These are phyloP conservation scores for Coix lacrymajobi DNA, from an alignment of 176 grass and related monocot genomes.

Conservation along the genomic window DNA sequence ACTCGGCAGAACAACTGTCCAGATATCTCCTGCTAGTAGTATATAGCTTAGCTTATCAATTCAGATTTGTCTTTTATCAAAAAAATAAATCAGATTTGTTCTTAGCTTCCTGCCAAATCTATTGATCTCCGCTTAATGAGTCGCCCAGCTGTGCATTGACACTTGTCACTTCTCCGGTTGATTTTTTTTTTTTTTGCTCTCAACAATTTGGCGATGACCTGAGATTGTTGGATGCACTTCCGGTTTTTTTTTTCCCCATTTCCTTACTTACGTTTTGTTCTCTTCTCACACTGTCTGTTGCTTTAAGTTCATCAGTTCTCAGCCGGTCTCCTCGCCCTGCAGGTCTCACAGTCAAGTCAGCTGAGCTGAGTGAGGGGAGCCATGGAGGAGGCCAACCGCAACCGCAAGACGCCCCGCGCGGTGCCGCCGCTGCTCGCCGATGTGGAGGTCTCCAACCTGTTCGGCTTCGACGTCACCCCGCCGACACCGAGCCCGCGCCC, in stretches of 20 bases:
- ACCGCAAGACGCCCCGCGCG: not conserved
- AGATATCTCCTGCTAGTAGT: not conserved
- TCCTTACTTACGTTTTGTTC: too few species aligned
- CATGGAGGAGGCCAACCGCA: constrained; percentile 8
- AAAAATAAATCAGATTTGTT: not conserved
- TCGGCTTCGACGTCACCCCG: constrained; percentile 26
- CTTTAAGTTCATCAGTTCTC: not conserved
- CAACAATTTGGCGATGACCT: not conserved
- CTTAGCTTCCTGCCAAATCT: not conserved
- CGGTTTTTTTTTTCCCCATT: not conserved
- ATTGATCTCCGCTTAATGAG: not conserved
- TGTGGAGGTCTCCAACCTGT: constrained; percentile 32
- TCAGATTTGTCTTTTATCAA: not conserved
- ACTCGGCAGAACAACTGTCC: not conserved
- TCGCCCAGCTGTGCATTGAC: not conserved
- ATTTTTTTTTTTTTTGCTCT: not conserved
- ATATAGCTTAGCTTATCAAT: not conserved
- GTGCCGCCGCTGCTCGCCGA: constrained; percentile 39
- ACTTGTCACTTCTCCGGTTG: not conserved
- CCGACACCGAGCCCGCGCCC: not conserved
- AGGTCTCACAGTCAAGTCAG: not conserved
- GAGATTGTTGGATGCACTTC: not conserved
- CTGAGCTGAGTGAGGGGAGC: not conserved
- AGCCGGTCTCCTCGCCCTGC: not conserved
- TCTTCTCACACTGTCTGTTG: rapidly evolving